Evolutionary conservation across 75 land plant species (phyloP), one percentile per base, ranked within the genome.

Genomic region (Picea glauca): DNA sequence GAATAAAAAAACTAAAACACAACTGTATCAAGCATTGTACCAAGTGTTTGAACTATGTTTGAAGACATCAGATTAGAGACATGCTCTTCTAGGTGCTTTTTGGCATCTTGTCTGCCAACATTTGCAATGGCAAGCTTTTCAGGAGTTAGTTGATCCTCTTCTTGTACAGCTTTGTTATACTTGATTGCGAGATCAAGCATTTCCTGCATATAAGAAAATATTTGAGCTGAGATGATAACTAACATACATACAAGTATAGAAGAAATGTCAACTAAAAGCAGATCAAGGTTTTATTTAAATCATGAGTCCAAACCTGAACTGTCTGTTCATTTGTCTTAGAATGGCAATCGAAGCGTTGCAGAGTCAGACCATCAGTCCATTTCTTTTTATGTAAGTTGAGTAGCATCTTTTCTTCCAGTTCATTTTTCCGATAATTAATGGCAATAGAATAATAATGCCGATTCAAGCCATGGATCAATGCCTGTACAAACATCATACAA

Each of bases 81-180:
- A 80, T 96, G 92, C 83, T 94, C 99, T 75, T 96, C 98, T 46
- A 94, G 84, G 79, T 96, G 99, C 85, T 96, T 94, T 87, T 96
- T 96, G 18, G 99, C 99, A 74, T 96, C 99, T 79, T 94, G 99
- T 75, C 98, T 81, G n/a, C 99, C 99, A 2, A 96, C 99, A 83
- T 96, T 96, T 9, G 98, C 99, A 70, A 96, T 96, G 1, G 91
- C 99, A 32, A 96, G 86, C 83, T 96, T 96, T 78, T 96, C 99
- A 31, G 95, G 98, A n/a, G 95, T 82, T 57, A 96, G 83, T 76
- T 94, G 88, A 80, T 96, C 99, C 77, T 96, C 99, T 78, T 96
- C 98, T 80, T 94, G 99, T 13, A 94, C 98, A 11, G 95, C 99
- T 77, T 96, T 96, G 85, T 96, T 94, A 76, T 96, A 96, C 72